Evolutionary conservation across 202 grass and related monocot species (phyloP).

Genomic region (Schoenoplectus tabernaemontani): DNA sequence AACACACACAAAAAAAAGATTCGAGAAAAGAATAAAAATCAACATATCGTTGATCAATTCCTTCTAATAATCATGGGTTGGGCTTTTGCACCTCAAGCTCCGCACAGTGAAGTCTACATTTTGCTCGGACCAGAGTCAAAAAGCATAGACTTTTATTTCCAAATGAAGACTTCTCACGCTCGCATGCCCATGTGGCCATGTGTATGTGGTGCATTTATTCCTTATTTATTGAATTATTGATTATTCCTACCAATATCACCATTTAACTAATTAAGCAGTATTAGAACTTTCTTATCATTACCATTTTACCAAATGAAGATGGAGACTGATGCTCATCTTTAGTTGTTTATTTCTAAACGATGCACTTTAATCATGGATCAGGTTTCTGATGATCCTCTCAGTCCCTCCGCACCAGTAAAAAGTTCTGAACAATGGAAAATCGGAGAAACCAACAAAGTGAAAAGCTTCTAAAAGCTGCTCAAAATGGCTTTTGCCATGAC

Average conservation of each 20-base stretch:
- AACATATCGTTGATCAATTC: background rate
- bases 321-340: background rate
- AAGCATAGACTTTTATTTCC: background rate
- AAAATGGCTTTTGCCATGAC: conserved; percentile 2
- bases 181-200: background rate
- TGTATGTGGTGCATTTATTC: background rate
- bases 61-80: background rate
- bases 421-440: background rate
- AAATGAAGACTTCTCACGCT: background rate
- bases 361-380: background rate
- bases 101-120: background rate
- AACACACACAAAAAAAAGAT: too few species aligned
- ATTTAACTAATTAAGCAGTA: background rate
- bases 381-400: background rate
- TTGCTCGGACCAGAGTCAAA: background rate
- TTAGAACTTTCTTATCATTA: background rate
- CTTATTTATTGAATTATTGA: background rate
- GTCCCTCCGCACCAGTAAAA: background rate
- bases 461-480: conserved; percentile 16
- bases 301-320: background rate
- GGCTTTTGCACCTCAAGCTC: background rate
- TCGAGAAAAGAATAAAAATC: background rate
- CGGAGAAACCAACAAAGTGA: conserved; percentile 3
- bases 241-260: too few species aligned
- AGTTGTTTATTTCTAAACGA: background rate